Conservation (phyloP, 2,329 filamentous ascomycete species). For the Fusarium nodosum region DNA sequence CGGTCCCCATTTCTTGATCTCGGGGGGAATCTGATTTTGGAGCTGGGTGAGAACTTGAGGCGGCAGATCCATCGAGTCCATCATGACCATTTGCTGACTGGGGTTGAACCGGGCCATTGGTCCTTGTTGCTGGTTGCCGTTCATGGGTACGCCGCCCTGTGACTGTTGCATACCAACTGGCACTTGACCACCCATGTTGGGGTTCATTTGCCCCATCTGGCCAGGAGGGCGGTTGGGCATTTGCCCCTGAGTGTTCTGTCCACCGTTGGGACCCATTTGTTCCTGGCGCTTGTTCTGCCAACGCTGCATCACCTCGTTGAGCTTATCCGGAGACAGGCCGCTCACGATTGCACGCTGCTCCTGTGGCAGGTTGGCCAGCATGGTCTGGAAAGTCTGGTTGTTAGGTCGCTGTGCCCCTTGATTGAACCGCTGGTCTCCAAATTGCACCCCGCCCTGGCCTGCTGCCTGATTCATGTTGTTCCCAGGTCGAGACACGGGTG, state of each 20-base stretch:
- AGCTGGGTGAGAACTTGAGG: conserved; percentile 52
- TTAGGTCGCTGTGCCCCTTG: conserved; percentile 64
- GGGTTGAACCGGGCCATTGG: conserved; percentile 49
- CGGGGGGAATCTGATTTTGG: conserved; percentile 53
- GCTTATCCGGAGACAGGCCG: conserved; percentile 62
- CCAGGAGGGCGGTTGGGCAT: conserved; percentile 52
- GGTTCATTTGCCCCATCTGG: conserved; percentile 53
- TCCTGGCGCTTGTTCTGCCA: conserved; percentile 60
- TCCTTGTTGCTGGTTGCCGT: conserved; percentile 50
- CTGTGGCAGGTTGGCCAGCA: conserved; percentile 61
- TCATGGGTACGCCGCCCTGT: conserved; percentile 48
- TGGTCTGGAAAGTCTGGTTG: conserved; percentile 57
- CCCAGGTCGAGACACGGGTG: conserved; percentile 62
- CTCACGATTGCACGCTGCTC: conserved; percentile 63
- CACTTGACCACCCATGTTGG: conserved; percentile 51
- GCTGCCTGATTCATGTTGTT: conserved; percentile 61
- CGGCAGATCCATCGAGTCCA: conserved; percentile 65
- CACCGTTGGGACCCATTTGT: conserved; percentile 53
- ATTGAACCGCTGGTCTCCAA: conserved; percentile 67
- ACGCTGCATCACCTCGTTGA: conserved; percentile 65
- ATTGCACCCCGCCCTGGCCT: conserved; percentile 62
- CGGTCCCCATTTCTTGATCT: conserved; percentile 65
- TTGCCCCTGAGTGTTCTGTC: conserved; percentile 51
- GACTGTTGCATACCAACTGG: conserved; percentile 52
- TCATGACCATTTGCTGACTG: conserved; percentile 56